Base-by-base conservation (phyloP, 352 stramenopile genomes). In the Phytophthora citrophthora region DNA sequence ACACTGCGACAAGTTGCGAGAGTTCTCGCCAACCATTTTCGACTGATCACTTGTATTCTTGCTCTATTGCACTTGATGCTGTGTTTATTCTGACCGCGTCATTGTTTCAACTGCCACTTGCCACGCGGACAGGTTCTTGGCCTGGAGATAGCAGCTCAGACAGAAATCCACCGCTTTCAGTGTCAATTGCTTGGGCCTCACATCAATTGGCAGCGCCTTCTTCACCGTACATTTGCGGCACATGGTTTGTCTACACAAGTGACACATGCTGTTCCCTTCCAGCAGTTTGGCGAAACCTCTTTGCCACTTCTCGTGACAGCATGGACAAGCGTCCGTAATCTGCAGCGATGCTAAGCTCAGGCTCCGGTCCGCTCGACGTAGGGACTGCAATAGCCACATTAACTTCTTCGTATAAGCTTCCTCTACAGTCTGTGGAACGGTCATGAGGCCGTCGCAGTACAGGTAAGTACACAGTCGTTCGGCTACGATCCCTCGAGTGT, bases 341-440 rank as follows among this genome's bases (percentile, higher is more conserved):
- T 50, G 18, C 13, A 70, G 51, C 9, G 54, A 53, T 4, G 40
- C 49, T 10, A 66, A 16, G 36, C 15, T 26, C n/a, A 2, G 16
- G 29, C 39, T 61, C 36, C 10, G 36, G 15, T 67, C 56, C n/a
- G 32, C 44, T 45, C 41, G 36, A 20, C 16, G 58, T 11, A 31
- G 50, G 1, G 27, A 11, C 16, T 47, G 29, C 16, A 69, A 53
- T 12, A 65, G 27, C 78, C 76, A 87, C 43, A 59, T 58, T 10
- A 90, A 62, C 32, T 90, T 90, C 59, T 84, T 88, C 26, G 79
- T 68, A 48, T 88, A 71, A 1, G 74, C 60, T 39, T 76, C 81
- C 26, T 85, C 76, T 8, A 82, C 70, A 1, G 79, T 65, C 29
- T 74, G 68, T 2, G 76, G 47, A 4, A 62, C 40, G 0, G 67